Percentiles rank a stretch among this genome's conserved stretches.
Conservation (phyloP, 164 flowering plant species). For the Euptelea pleiosperma region DNA sequence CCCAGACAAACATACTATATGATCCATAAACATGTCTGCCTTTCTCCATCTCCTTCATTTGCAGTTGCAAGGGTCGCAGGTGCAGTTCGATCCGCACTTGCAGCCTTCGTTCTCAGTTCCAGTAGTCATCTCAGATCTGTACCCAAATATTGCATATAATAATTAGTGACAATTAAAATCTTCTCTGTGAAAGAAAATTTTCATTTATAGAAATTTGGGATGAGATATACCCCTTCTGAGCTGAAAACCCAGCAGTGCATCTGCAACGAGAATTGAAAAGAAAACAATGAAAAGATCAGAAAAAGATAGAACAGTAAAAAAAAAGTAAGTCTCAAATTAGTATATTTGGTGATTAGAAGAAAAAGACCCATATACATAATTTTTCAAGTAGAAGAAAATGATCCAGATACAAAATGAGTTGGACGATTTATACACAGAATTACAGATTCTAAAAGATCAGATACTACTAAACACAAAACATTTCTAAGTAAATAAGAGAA, state of each 20-base stretch:
- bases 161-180: too few species aligned
- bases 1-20: neutral
- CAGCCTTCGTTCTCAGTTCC: constrained; percentile 7
- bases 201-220: neutral
- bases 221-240: neutral
- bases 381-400: too few species aligned
- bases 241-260: neutral
- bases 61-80: constrained; percentile 15
- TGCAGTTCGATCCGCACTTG: constrained; percentile 16
- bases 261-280: neutral
- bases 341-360: too few species aligned
- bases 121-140: neutral
- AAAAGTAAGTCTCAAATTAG: too few species aligned
- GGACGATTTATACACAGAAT: too few species aligned
- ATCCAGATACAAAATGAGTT: too few species aligned
- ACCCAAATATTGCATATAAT: too few species aligned
- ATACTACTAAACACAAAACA: too few species aligned
- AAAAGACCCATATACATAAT: too few species aligned
- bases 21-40: neutral
- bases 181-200: too few species aligned
- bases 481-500: too few species aligned
- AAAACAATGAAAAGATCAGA: neutral
- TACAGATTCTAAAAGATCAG: too few species aligned
- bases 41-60: neutral
- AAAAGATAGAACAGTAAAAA: neutral